Conservation (phyloP, 257 asterid species). For the Ligustrum vulgare region DNA sequence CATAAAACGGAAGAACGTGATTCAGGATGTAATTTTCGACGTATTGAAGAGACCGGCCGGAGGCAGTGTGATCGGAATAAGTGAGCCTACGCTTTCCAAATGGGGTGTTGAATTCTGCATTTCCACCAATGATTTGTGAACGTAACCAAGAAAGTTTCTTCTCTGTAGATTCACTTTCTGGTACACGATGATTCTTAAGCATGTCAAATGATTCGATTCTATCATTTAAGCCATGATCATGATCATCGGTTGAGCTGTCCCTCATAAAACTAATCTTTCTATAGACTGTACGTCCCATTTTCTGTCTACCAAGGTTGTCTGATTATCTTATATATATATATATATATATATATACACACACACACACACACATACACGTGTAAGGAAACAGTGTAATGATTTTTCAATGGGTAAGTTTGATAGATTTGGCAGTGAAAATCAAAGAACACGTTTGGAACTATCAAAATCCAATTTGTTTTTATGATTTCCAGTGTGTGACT, state of each 20-base stretch:
- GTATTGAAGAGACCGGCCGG: constrained; percentile 62
- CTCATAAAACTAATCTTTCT: background rate
- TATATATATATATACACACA: too few relatives aligned
- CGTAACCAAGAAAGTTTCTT: constrained; percentile 59
- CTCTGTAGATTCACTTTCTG: constrained; percentile 11
- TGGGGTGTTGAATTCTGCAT: constrained; percentile 48
- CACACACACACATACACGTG: too few relatives aligned
- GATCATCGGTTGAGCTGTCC: constrained; percentile 2
- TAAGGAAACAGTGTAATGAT: background rate
- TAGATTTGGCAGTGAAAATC: background rate
- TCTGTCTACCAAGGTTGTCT: constrained; percentile 1
- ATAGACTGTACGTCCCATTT: background rate
- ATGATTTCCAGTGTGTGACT: background rate
- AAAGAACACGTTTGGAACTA: too few relatives aligned
- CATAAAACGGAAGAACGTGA: constrained; percentile 60
- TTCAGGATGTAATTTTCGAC: constrained; percentile 51
- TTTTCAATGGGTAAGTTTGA: background rate
- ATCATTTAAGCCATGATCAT: background rate
- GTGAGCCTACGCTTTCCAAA: constrained; percentile 67
- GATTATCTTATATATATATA: too few relatives aligned
- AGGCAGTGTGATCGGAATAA: constrained; percentile 79
- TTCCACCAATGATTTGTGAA: constrained; percentile 55
- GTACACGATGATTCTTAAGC: constrained; percentile 16
- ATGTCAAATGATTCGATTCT: constrained; percentile 16
- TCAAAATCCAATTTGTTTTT: too few relatives aligned